phyloP scores from a whole-genome alignment of 441 rosid species.

The Bruguiera hainesii region DNA sequence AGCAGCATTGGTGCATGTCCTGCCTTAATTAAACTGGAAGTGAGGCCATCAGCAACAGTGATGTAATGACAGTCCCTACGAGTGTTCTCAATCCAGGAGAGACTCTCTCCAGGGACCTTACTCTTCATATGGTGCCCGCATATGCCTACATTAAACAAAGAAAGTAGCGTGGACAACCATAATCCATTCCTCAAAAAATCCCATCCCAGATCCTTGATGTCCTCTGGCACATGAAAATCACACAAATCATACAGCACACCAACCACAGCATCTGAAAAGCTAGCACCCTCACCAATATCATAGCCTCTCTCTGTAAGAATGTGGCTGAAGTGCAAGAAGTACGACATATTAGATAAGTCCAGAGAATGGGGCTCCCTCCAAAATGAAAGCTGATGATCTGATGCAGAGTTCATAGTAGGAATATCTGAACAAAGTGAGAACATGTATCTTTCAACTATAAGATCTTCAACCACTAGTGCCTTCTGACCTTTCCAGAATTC shows the following conservation, averaged over 20 bases:
- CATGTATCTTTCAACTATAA: constrained; percentile 88
- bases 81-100: constrained; percentile 51
- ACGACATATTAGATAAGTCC: constrained; percentile 49
- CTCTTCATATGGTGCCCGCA: constrained; percentile 46
- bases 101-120: constrained; percentile 45
- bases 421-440: constrained; percentile 89
- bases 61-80: constrained; percentile 46
- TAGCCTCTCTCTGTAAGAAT: constrained; percentile 44
- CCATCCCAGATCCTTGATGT: constrained; percentile 71
- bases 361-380: constrained; percentile 39
- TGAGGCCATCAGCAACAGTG: constrained; percentile 56
- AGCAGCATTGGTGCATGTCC: constrained; percentile 53
- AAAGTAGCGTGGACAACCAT: constrained; percentile 79
- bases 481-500: constrained; percentile 84
- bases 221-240: constrained; percentile 41
- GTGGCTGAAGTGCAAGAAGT: constrained; percentile 62
- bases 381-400: constrained; percentile 39
- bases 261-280: constrained; percentile 45
- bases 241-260: constrained; percentile 51
- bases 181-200: constrained; percentile 80
- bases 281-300: constrained; percentile 39
- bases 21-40: constrained; percentile 55
- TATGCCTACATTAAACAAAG: constrained; percentile 66
- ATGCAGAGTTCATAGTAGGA: constrained; percentile 37
- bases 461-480: constrained; percentile 74